These are phyloP conservation scores for Botrytis galanthina DNA, from an alignment of 2,329 filamentous ascomycete genomes.

Conservation along the genomic window DNA sequence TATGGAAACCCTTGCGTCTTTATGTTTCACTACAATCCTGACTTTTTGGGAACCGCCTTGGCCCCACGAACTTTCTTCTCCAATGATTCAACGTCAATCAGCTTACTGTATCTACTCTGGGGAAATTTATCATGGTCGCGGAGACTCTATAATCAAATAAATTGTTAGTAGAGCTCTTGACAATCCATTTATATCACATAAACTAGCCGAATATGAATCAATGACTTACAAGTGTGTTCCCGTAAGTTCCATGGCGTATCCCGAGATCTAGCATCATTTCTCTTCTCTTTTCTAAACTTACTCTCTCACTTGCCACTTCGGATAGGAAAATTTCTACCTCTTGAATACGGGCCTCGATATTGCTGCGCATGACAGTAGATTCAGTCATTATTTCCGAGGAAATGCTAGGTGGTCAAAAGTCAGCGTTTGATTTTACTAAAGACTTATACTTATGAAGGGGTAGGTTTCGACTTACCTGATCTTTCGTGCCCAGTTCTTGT, in stretches of 20 bases:
- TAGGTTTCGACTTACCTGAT: not conserved
- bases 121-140: not conserved
- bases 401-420: not conserved
- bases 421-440: not conserved
- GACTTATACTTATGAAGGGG: not conserved
- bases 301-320: not conserved
- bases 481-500: not conserved
- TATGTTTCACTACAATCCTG: not conserved
- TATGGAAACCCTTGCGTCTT: too few relatives aligned
- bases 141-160: not conserved
- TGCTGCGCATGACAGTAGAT: not conserved
- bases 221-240: not conserved
- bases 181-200: too few relatives aligned
- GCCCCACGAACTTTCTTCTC: not conserved
- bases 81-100: not conserved
- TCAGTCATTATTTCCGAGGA: not conserved
- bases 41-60: too few relatives aligned
- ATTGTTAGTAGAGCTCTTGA: too few relatives aligned
- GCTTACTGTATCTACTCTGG: not conserved
- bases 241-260: not conserved
- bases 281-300: not conserved
- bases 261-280: not conserved
- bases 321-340: not conserved
- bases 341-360: not conserved
- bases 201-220: accelerated